Base-by-base conservation (phyloP, 352 stramenopile species). In the Thraustochytrium striatum region DNA sequence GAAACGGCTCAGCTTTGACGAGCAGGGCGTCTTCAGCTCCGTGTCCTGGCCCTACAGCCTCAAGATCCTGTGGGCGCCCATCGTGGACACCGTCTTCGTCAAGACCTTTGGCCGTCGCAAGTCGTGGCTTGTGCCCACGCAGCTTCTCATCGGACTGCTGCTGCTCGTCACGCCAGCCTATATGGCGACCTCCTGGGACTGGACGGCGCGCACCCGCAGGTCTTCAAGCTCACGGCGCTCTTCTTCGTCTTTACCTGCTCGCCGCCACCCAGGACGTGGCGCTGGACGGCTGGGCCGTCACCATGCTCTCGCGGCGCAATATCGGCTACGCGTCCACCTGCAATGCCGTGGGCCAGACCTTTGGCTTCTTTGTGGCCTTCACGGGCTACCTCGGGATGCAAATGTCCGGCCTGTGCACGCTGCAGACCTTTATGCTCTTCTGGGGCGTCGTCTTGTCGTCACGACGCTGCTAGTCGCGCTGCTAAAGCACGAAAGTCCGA, bases 231-330 rank as follows among this genome's bases (percentile, higher is more conserved):
- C 57, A 98, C 95, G 21, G 79, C 83, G 32, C 97, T 97, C 83
- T 98, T 99, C 89, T 97, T 98, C 83, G 86, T 94, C 59, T 86
- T 99, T 99, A 99, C 86, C 96, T 98, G 82, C 92, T 99, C 78
- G 98, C 98, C 92, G 96, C 96, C 2, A 99, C 96, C 50, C 96
- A 99, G 85, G 96, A 99, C 84, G 98, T 99, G 82, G 96, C 96
- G 8, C 96, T 99, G 7, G 96, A 99, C 83, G 96, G 96, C 21
- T 99, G 96, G 96, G 96, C 96, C n/a, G 88, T 99, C 41, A 99
- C 96, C 0, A 98, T 99, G 96, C 89, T 99, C 41, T 96, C 89
- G 44, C 88, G 90, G 44, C 93, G 97, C 82, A 98, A 99, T 87
- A 88, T 97, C 38, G 94, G 92, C 39, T 94, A 96, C 65, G 95